A percentile compares a stretch with the other conserved stretches of the same genome.
These are phyloP conservation scores for Ophiostoma sp. DNA, from an alignment of 2,329 filamentous ascomycete species.

Conservation along the genomic window DNA sequence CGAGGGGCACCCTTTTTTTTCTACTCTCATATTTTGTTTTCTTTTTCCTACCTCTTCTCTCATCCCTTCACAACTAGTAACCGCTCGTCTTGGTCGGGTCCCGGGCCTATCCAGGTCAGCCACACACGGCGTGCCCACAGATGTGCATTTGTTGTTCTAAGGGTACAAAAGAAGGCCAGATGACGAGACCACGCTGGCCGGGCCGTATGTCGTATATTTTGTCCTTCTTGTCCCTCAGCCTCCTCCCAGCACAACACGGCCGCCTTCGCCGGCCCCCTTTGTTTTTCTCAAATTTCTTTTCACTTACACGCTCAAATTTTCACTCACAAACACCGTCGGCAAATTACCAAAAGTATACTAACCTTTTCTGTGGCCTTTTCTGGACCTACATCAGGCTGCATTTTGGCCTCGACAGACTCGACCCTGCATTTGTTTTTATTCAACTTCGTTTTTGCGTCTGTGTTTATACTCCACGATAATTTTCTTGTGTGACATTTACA, in stretches of 20 bases:
- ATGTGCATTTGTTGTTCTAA: not conserved
- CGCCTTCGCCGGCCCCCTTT: not conserved
- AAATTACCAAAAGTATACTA: not conserved
- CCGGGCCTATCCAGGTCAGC: not conserved
- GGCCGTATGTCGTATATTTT: not conserved
- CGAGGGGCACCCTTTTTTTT: not conserved
- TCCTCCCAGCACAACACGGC: not conserved
- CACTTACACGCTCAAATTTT: not conserved
- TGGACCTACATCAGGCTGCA: not conserved
- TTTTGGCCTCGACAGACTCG: not conserved
- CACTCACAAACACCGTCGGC: not conserved
- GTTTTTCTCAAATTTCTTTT: not conserved
- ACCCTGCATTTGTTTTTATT: not conserved
- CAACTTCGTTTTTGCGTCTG: not conserved
- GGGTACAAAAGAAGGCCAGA: not conserved
- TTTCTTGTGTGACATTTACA: not conserved
- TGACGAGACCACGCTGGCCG: not conserved
- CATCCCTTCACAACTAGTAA: not conserved
- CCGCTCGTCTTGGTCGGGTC: constrained; percentile 2
- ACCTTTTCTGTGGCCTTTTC: not conserved
- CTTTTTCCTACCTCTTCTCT: not conserved
- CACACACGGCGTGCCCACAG: not conserved
- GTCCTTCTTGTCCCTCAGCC: not conserved
- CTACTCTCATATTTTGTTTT: not conserved
- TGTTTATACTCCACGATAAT: not conserved